Evolutionary conservation across 2,329 filamentous ascomycete genomes (phyloP).

Genomic region (Xylaria arbuscula): DNA sequence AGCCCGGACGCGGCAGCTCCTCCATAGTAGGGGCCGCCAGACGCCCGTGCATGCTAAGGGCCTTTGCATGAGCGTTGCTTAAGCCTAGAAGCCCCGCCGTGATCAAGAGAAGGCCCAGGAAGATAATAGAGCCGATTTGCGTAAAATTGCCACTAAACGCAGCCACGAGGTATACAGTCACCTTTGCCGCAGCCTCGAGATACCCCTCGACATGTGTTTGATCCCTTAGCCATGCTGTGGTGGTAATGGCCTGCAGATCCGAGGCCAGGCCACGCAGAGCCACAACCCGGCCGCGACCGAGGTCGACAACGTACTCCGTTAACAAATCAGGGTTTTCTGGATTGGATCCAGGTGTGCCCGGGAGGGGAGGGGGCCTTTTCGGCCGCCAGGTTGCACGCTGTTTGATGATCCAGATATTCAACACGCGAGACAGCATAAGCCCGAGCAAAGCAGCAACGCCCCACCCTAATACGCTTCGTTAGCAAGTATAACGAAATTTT

Average conservation of each 20-base stretch:
- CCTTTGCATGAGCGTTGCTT: constrained; percentile 62
- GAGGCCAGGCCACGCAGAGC: constrained; percentile 64
- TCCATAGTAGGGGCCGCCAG: constrained; percentile 53
- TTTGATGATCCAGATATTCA: constrained; percentile 69
- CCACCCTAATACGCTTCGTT: constrained; percentile 55
- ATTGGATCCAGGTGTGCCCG: constrained; percentile 18
- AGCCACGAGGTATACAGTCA: constrained; percentile 68
- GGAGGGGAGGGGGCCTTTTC: constrained; percentile 6
- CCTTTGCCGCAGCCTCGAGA: constrained; percentile 63
- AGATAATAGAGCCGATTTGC: constrained; percentile 62
- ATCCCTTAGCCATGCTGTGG: constrained; percentile 65
- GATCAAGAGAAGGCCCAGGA: constrained; percentile 63
- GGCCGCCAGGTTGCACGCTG: constrained; percentile 53
- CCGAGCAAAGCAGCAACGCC: constrained; percentile 59
- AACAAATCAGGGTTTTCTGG: constrained; percentile 43
- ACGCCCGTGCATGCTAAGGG: constrained; percentile 64
- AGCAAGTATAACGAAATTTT: constrained; percentile 5
- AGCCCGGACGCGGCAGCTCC: constrained; percentile 36
- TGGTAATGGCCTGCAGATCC: constrained; percentile 70
- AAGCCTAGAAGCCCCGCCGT: constrained; percentile 65
- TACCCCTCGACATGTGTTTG: constrained; percentile 63
- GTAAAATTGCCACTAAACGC: constrained; percentile 66
- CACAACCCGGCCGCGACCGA: constrained; percentile 63
- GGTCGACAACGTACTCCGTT: constrained; percentile 63
- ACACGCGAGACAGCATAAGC: constrained; percentile 64